Base-by-base conservation (phyloP, 148 eudicot species). In the Vaccinium vitisidaea region DNA sequence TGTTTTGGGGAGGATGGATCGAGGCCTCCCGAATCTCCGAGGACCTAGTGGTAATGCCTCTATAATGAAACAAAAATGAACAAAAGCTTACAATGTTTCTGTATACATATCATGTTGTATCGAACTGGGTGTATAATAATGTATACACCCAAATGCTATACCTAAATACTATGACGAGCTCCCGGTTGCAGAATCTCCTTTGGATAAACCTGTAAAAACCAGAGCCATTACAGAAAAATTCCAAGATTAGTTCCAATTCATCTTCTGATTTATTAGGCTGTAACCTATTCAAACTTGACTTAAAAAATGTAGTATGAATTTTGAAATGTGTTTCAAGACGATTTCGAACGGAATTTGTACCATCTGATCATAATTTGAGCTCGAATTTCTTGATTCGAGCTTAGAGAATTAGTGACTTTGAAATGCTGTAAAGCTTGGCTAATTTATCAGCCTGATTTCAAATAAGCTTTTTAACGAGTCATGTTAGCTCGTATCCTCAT, bases 171-270 rank as follows among this genome's bases (percentile, higher is more conserved):
- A 27, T 12, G 43, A 69, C 1, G 74, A 69, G 74, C 74, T 27
- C 32, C 19, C 74, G 74, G 74, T 69, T 13, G 74, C 74, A 69
- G 74, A 69, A 27, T 27, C 18, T 69, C 74, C 74, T 69, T 69
- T 13, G 74, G 74, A 69, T 13, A 69, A 69, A 5, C 74, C 74
- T 69, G 74, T 4, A 69, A 30, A 30, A 61, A 53, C 6, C 46
- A 43, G 46, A 43, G 36, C 19, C 59, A 56, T 56, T 15, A 4
- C 4, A 15, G 5, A 15, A 2, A 56, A 56, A 56, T 56, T 19
- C 5, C 61, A 56, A 56, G 61, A 56, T 56, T 4, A 4, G 61
- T 36, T 1, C 36, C 36, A 32, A 32, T 32, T 2, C 36, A 32
- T 32, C 36, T 32, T 32, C 36, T 32, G 36, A 32, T 32, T n/a